phyloP scores from a whole-genome alignment of 257 asterid species.

The Nicotiana sylvestris region DNA sequence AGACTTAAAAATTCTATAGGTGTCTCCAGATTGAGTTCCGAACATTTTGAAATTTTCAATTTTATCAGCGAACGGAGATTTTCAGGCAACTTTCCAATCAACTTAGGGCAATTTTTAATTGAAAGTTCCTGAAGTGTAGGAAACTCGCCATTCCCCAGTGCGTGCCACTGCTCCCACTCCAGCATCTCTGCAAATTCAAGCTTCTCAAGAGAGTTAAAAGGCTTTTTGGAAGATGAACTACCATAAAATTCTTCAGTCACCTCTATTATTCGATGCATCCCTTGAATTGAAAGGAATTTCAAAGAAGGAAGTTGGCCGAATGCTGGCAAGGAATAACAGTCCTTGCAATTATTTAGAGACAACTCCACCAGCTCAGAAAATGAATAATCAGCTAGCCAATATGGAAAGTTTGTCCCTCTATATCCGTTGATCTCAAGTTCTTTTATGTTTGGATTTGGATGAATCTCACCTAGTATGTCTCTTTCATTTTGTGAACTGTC shows the following conservation, averaged over 20 bases:
- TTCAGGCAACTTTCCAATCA: neutral
- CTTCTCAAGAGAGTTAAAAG: neutral
- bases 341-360: neutral
- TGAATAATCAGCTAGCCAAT: neutral
- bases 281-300: neutral
- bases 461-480: neutral
- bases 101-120: neutral
- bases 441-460: neutral
- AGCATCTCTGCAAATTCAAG: neutral
- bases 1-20: neutral
- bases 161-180: neutral
- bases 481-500: neutral
- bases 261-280: neutral
- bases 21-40: neutral
- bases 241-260: constrained; percentile 4
- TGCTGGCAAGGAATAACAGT: constrained; percentile 11
- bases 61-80: neutral
- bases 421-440: neutral
- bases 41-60: neutral
- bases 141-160: neutral
- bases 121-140: neutral
- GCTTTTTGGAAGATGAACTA: neutral
- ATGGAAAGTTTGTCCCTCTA: neutral
- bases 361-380: neutral
- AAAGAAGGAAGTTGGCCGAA: constrained; percentile 5